Base-by-base conservation (phyloP, 2,329 filamentous ascomycete species). In the Neurospora crassa region DNA sequence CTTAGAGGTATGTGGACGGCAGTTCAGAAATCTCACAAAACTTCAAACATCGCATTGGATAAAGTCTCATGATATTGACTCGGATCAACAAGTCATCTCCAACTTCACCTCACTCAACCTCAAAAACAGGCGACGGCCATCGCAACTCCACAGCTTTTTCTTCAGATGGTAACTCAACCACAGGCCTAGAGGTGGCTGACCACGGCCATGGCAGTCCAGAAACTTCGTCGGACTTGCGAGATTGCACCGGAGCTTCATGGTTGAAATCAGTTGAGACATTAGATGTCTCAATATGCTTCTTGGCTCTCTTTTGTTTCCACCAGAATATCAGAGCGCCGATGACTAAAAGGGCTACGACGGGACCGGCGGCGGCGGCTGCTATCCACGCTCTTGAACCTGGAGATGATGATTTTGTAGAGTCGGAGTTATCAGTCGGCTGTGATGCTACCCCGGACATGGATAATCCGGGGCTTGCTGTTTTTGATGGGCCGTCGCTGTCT, bases 261-360 rank as follows among this genome's bases (percentile, higher is more conserved):
- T 37, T 37, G 43, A 5, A 2, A 1, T 1, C 11, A n/a, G 10
- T 5, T 11, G 6, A n/a, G 1, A 11, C n/a, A 47, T 47, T 10
- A 47, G 43, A 47, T 2, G 1, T 2, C 42, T 2, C 10, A 5
- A 12, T 4, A 5, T 20, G 43, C 2, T 8, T 53, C 0, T 53
- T 53, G 0, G 47, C 5, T 1, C 12, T 53, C 2, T 24, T 29
- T 29, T 20, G 47, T 2, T 53, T 53, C 47, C 47, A 53, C 47
- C 20, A 53, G 2, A 53, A 29, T 1, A 1, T 20, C 0, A 53
- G 4, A 16, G 0, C 11, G 5, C 47, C 20, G 1, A 53, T 3
- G 0, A 20, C 12, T 7, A 29, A 6, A 1, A 53, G 11, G 0
- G 6, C 47, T 0, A 29, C 5, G 0, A 53, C 20, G 0, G 47